Conservation (phyloP, 345 rosid genomes). For the Eucalyptus dawsonii region DNA sequence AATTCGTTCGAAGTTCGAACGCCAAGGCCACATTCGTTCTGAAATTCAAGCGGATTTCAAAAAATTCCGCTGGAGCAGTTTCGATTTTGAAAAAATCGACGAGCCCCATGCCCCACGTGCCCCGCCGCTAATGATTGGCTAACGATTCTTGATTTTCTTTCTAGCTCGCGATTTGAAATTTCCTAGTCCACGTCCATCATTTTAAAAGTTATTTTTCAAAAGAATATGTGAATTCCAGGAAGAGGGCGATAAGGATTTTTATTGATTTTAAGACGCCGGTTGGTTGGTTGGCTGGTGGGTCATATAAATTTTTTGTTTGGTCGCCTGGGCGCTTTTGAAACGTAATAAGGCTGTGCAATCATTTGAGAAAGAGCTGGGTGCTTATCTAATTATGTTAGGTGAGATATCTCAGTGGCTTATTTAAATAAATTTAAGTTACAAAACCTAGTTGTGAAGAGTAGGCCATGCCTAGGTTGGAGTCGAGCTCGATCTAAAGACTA, state of each 20-base stretch:
- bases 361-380: not conserved
- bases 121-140: not conserved
- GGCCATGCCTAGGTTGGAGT: not conserved
- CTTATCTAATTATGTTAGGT: not conserved
- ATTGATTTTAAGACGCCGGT: not conserved
- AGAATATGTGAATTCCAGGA: not conserved
- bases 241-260: not conserved
- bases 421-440: too few species aligned
- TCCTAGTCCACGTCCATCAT: not conserved
- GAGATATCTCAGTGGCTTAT: not conserved
- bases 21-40: not conserved
- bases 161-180: not conserved
- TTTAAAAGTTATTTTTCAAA: not conserved
- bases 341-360: not conserved
- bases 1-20: not conserved
- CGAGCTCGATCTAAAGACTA: rapidly evolving
- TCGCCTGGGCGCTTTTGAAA: not conserved
- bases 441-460: not conserved
- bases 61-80: not conserved
- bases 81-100: not conserved
- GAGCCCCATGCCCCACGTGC: not conserved
- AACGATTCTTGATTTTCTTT: not conserved
- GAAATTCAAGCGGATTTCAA: not conserved
- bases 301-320: not conserved
- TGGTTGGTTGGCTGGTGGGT: not conserved